Conservation (phyloP, 805 yeast genomes). For the Candida montana region DNA sequence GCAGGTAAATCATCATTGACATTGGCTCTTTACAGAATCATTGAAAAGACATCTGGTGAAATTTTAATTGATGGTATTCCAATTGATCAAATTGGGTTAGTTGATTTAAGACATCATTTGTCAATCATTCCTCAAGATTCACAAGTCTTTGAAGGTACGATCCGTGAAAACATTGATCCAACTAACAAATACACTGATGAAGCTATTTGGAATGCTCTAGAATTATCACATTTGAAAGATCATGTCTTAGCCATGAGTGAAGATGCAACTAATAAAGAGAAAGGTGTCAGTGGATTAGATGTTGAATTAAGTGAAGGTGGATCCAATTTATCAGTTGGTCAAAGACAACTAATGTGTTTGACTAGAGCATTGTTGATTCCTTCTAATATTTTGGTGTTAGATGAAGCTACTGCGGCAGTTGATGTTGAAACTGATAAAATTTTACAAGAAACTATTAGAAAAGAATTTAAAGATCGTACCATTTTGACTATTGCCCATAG, state of each 20-base stretch:
- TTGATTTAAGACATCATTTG: constrained; percentile 68
- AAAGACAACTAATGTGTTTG: constrained; percentile 74
- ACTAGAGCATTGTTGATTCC: constrained; percentile 71
- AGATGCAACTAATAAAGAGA: constrained; percentile 28
- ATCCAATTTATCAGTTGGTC: constrained; percentile 67
- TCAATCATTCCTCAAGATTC: constrained; percentile 94
- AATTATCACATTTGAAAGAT: constrained; percentile 67
- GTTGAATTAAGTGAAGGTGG: constrained; percentile 62
- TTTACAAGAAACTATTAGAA: constrained; percentile 72
- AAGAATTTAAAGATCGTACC: constrained; percentile 69
- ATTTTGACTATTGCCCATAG: constrained; percentile 84
- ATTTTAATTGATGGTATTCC: constrained; percentile 68
- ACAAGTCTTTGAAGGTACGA: constrained; percentile 82
- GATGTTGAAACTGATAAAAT: constrained; percentile 80
- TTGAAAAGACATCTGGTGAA: constrained; percentile 68
- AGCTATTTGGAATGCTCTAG: constrained; percentile 78
- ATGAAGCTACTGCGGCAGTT: constrained; percentile 87
- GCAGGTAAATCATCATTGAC: constrained; percentile 92
- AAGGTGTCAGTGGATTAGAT: constrained; percentile 49
- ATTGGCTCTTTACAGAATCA: constrained; percentile 76
- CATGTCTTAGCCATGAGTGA: constrained; percentile 56
- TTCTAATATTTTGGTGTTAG: constrained; percentile 61
- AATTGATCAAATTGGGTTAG: constrained; percentile 64
- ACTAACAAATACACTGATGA: constrained; percentile 60
- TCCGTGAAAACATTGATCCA: constrained; percentile 87